Conservation (phyloP, 2,329 filamentous ascomycete genomes). For the Colletotrichum simmondsii region DNA sequence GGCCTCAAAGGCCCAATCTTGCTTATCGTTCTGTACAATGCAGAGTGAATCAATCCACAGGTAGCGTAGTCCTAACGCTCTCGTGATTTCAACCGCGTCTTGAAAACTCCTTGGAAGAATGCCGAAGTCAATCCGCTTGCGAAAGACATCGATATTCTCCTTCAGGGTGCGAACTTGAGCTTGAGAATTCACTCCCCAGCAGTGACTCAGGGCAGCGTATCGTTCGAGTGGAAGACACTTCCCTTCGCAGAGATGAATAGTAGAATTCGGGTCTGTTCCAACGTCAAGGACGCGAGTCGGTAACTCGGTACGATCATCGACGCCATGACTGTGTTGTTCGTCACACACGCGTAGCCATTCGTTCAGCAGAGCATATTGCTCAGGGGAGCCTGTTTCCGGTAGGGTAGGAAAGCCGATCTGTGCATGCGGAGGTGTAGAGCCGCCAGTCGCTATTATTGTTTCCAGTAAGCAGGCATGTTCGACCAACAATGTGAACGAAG, state of each 20-base stretch:
- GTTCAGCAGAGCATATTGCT: background rate
- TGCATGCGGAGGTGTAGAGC: background rate
- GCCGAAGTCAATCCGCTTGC: background rate
- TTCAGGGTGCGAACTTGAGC: background rate
- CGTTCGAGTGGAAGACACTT: background rate
- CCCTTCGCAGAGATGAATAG: background rate
- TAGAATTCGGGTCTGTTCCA: background rate
- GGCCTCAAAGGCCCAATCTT: background rate
- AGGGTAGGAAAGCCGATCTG: background rate
- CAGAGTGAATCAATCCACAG: background rate
- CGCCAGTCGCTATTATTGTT: background rate
- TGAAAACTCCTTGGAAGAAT: background rate
- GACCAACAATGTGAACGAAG: background rate
- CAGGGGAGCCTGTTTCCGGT: background rate
- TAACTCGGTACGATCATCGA: background rate
- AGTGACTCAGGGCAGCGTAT: constrained; percentile 2
- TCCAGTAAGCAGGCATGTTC: background rate
- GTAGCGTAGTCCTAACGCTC: background rate
- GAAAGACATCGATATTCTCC: background rate
- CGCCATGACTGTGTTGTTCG: background rate
- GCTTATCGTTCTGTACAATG: background rate
- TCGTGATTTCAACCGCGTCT: background rate
- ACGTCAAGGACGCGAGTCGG: background rate
- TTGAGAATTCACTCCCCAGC: background rate
- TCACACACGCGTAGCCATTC: background rate